Conservation (phyloP, 176 grass and related monocot species). For the Oryza glumipatula region DNA sequence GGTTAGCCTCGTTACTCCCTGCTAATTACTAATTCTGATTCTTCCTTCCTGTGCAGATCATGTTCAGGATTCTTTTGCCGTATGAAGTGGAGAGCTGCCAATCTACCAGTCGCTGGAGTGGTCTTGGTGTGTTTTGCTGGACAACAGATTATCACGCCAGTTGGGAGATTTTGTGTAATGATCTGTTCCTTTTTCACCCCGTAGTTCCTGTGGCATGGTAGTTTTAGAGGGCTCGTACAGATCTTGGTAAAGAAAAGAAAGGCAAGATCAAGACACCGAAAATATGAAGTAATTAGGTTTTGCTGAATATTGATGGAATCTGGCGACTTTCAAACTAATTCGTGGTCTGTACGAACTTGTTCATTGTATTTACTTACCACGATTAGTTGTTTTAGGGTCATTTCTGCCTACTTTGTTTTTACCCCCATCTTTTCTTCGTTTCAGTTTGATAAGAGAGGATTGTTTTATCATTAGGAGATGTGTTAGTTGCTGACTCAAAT, state of each 20-base stretch:
- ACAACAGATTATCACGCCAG: slow-evolving; percentile 36
- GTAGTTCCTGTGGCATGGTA: slow-evolving; percentile 32
- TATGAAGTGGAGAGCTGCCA: slow-evolving; percentile 21
- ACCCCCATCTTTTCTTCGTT: background rate
- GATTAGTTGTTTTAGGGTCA: slow-evolving; percentile 22
- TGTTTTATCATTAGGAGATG: background rate
- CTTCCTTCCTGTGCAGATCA: slow-evolving; percentile 35
- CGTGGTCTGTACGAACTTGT: slow-evolving; percentile 18
- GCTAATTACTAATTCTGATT: slow-evolving; percentile 11
- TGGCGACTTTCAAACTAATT: slow-evolving; percentile 29
- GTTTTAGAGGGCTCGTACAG: slow-evolving; percentile 21
- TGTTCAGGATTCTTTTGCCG: slow-evolving; percentile 41
- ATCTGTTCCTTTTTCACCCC: slow-evolving; percentile 39
- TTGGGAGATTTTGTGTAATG: slow-evolving; percentile 45
- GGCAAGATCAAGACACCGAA: slow-evolving; percentile 39
- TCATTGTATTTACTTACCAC: slow-evolving; percentile 32
- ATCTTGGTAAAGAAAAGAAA: slow-evolving; percentile 51
- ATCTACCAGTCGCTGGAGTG: slow-evolving; percentile 27
- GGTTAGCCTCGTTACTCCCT: background rate
- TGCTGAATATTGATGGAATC: slow-evolving; percentile 42
- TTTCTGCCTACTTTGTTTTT: slow-evolving; percentile 8
- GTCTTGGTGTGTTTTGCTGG: slow-evolving; percentile 30
- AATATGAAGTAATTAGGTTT: slow-evolving; percentile 45
- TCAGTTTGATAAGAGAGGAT: slow-evolving; percentile 15
- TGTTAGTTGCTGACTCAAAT: slow-evolving; percentile 30